Conservation (phyloP, 108 stramenopile species). For the Nitzschia sp. region DNA sequence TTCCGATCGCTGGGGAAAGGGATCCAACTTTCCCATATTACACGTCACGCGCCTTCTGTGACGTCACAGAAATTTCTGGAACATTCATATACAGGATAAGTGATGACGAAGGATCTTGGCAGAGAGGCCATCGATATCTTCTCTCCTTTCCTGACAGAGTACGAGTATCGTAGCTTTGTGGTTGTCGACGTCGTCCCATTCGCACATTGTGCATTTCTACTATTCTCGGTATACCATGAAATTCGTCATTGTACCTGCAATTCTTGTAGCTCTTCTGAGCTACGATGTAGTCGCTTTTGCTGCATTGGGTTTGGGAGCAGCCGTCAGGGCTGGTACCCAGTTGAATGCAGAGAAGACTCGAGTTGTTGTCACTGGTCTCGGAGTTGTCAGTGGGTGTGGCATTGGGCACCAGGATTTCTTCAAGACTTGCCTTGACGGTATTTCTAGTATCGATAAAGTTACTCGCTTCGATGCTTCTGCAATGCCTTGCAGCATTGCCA, state of each 20-base stretch:
- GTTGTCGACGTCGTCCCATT: no score
- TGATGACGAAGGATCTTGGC: no score
- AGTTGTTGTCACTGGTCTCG: constrained; percentile 94
- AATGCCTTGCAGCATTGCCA: constrained; percentile 88
- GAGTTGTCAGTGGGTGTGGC: constrained; percentile 90
- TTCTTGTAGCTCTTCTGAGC: neutral
- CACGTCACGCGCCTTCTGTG: no score
- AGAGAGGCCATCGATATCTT: no score
- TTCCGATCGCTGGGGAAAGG: no score
- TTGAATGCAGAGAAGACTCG: constrained; percentile 35
- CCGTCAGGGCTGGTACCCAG: neutral
- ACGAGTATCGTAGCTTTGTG: no score
- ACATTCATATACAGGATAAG: no score
- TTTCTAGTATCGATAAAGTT: constrained; percentile 66
- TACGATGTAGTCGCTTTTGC: constrained; percentile 20
- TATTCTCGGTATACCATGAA: constrained; percentile 3
- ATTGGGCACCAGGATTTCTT: constrained; percentile 85
- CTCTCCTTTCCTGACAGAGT: no score
- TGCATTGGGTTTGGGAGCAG: neutral
- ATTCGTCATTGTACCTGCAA: neutral
- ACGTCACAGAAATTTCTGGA: no score
- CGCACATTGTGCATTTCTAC: neutral
- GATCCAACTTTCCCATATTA: no score
- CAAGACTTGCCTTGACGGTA: constrained; percentile 68
- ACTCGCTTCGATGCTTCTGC: constrained; percentile 77